Base-by-base conservation (phyloP, 2,329 filamentous ascomycete species). In the Aspergillus japonicus region DNA sequence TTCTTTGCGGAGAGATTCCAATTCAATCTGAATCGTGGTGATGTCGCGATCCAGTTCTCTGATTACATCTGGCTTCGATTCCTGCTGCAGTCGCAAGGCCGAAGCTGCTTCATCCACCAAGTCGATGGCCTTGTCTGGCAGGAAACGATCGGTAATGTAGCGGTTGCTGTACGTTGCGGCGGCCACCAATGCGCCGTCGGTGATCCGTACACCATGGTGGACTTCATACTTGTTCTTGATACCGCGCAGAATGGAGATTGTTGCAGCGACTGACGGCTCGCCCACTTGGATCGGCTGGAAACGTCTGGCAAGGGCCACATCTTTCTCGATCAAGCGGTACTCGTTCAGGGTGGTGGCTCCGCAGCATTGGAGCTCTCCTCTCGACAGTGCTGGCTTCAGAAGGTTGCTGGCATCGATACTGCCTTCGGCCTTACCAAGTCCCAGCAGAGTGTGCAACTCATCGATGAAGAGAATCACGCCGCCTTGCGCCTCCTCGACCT, bases 191-290 rank as follows among this genome's bases (percentile, higher is more conserved):
- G 95, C 92, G 2, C 90, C 89, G 69, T 98, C 95, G 0, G 92
- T 96, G 66, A 99, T 98, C 56, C 93, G 85, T 0, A 98, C 94
- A 77, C 95, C 94, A 71, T 99, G 95, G 66, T 98, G 95, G 0
- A 98, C 91, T 75, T 98, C 95, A 70, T 99, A 99, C 66, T 92
- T 91, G 71, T 98, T 93, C 73, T 98, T 98, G 80, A 99, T 97
- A 52, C 94, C 95, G 70, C 95, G 87, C 0, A 99, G 81, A 59
- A 99, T 98, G 54, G 92, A 96, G 62, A 99, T 93, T 0, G 95
- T 97, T 66, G 97, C 93, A 66, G 91, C 87, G 0, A 98, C 93
- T 0, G 87, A 89, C 0, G 95, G 95, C 69, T 99, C 95, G 61
- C 88, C 90, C n/a, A 99, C 92, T 39, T 92, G 77, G 59, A 99